Base-by-base conservation (phyloP, 2,329 filamentous ascomycete species). In the Botrytis paeoniae region DNA sequence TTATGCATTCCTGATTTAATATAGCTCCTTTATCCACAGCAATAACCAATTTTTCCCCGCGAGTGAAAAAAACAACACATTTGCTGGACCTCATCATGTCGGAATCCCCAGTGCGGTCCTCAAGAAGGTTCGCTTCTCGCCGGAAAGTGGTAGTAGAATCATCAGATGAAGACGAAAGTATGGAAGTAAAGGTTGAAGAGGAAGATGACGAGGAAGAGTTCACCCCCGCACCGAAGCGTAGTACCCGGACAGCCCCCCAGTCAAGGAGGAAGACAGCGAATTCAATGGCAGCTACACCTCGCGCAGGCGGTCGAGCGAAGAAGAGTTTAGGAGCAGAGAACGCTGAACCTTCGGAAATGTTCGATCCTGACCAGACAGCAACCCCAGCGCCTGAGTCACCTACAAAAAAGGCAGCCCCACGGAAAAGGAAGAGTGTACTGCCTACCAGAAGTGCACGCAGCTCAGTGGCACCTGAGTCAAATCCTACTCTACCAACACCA, bases 101-200 rank as follows among this genome's bases (percentile, higher is more conserved):
- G 7, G 79, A 79, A 77, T 79, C 80, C n/a, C 79, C 85, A 48
- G 82, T 86, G 63, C 85, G 91, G 77, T 86, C 89, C 18, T 87
- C 88, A 72, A 86, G 91, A 80, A 86, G 89, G 72, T 86, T 85
- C 68, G 86, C 87, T 61, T 82, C 92, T 35, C 89, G 93, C 80
- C 90, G 91, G 78, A 92, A 90, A 78, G 89, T 92, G 69, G 87
- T 97, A 65, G 85, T 95, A 74, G 94, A 97, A 76, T 94, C 91
- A 14, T 86, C 89, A 32, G 88, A 89, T 37, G 93, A 95, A 60
- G 93, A 97, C 73, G 92, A 94, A 73, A 89, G 92, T 76, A 85
- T 89, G 71, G 85, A 88, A 78, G 85, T 87, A 75, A 85, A 88
- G 79, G 86, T 88, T 74, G 85, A 89, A 39, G 86, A 89, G 41